Evolutionary conservation across 2,329 filamentous ascomycete species (phyloP).

Genomic region (Diaporthe caulivora): DNA sequence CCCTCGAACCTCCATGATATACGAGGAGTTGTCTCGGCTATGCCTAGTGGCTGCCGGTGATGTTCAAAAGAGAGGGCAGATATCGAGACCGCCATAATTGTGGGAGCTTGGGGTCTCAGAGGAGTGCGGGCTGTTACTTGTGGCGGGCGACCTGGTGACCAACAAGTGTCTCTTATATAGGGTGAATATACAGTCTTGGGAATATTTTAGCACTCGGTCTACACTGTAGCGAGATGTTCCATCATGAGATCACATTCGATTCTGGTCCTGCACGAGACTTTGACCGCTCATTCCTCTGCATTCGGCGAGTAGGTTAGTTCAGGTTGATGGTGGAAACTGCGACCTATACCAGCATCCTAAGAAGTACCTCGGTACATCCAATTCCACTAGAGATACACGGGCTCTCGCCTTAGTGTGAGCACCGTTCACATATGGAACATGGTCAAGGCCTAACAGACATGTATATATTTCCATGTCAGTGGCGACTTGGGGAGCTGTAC

Average conservation of each 20-base stretch:
- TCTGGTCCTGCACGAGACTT: neutral
- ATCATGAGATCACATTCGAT: slow-evolving; percentile 7
- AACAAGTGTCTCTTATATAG: neutral
- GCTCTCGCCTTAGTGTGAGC: neutral
- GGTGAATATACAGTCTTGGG: neutral
- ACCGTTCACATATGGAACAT: neutral
- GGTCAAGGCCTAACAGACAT: neutral
- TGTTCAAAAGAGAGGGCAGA: slow-evolving; percentile 34
- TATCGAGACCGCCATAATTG: slow-evolving; percentile 39
- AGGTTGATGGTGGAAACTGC: neutral
- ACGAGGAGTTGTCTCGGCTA: slow-evolving; percentile 29
- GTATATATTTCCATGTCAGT: neutral
- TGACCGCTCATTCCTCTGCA: slow-evolving; percentile 7
- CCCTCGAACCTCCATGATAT: slow-evolving; percentile 37
- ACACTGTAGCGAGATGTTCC: slow-evolving; percentile 4
- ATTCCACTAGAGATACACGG: neutral
- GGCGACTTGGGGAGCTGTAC: neutral
- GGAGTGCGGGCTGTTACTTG: neutral
- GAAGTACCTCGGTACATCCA: neutral
- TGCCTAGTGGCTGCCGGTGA: slow-evolving; percentile 31
- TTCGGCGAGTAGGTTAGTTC: neutral
- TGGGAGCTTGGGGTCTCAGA: neutral
- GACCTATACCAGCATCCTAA: neutral
- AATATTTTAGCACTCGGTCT: neutral
- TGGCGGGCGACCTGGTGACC: neutral